Conservation (phyloP, 805 yeast genomes). For the Isabelozyma rhagii region DNA sequence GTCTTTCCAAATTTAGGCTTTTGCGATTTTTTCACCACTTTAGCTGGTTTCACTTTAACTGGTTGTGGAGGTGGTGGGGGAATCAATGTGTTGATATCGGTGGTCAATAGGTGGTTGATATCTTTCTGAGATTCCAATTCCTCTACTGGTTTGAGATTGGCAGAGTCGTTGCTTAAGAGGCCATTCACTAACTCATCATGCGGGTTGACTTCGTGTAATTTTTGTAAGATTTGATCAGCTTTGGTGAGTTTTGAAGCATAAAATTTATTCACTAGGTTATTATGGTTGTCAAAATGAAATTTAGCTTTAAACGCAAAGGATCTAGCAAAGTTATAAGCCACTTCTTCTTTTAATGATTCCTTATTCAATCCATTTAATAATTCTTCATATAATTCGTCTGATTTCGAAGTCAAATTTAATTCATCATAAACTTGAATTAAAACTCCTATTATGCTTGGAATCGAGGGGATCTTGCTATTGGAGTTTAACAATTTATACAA, state of each 20-base stretch:
- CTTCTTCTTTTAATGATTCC: conserved; percentile 6
- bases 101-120: conserved; percentile 30
- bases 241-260: background rate
- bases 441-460: conserved; percentile 51
- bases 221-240: conserved; percentile 15
- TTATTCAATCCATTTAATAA: conserved; percentile 6
- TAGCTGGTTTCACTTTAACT: conserved; percentile 2
- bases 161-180: conserved; percentile 10
- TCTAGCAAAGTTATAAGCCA: conserved; percentile 24
- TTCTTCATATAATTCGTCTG: conserved; percentile 15
- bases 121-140: conserved; percentile 16
- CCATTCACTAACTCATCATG: conserved; percentile 19
- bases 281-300: conserved; percentile 6
- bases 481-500: conserved; percentile 30
- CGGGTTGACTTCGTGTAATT: conserved; percentile 14
- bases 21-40: conserved; percentile 20
- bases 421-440: conserved; percentile 49
- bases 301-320: conserved; percentile 26
- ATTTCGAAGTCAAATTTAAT: conserved; percentile 31
- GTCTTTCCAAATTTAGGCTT: conserved; percentile 25
- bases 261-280: conserved; percentile 1
- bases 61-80: conserved; percentile 7
- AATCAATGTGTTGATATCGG: conserved; percentile 24
- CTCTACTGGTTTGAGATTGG: conserved; percentile 18
- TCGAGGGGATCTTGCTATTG: conserved; percentile 18